Conservation (phyloP, 805 yeast species). For the Brettanomyces nanus region DNA sequence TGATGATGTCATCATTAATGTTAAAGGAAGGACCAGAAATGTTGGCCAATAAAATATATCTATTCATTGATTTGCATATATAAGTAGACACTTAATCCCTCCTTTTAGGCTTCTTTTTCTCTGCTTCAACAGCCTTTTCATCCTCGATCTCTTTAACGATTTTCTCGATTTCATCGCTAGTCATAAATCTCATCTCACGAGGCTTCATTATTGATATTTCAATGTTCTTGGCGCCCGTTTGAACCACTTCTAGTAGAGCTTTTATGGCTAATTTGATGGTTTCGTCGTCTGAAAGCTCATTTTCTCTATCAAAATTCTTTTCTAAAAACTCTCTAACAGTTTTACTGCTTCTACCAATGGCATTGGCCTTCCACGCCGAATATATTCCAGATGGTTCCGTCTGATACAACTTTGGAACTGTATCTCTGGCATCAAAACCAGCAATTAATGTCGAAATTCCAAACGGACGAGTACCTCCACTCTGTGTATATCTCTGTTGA, state of each 20-base stretch:
- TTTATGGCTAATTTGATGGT: slow-evolving; percentile 78
- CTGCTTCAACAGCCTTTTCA: slow-evolving; percentile 80
- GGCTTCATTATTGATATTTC: slow-evolving; percentile 86
- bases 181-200: slow-evolving; percentile 49
- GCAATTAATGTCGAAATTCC: slow-evolving; percentile 94
- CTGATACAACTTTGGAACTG: slow-evolving; percentile 74
- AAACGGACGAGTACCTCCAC: slow-evolving; percentile 98
- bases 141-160: slow-evolving; percentile 78
- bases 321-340: slow-evolving; percentile 94
- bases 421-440: slow-evolving; percentile 86
- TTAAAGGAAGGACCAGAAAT: slow-evolving; percentile 22
- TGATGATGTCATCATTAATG: slow-evolving; percentile 19
- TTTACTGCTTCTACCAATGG: slow-evolving; percentile 91
- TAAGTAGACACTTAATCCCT: slow-evolving; percentile 6
- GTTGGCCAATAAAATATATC: neutral
- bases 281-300: slow-evolving; percentile 55
- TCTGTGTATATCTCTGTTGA: slow-evolving; percentile 93
- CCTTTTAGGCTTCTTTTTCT: slow-evolving; percentile 49
- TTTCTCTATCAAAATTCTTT: slow-evolving; percentile 58
- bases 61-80: neutral
- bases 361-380: slow-evolving; percentile 96
- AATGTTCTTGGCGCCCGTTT: slow-evolving; percentile 94
- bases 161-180: slow-evolving; percentile 63
- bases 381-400: slow-evolving; percentile 98
- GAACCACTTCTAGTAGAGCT: slow-evolving; percentile 90